Evolutionary conservation across 1,284 basidiomycete genomes (phyloP).

Genomic region (Ganoderma boninense): DNA sequence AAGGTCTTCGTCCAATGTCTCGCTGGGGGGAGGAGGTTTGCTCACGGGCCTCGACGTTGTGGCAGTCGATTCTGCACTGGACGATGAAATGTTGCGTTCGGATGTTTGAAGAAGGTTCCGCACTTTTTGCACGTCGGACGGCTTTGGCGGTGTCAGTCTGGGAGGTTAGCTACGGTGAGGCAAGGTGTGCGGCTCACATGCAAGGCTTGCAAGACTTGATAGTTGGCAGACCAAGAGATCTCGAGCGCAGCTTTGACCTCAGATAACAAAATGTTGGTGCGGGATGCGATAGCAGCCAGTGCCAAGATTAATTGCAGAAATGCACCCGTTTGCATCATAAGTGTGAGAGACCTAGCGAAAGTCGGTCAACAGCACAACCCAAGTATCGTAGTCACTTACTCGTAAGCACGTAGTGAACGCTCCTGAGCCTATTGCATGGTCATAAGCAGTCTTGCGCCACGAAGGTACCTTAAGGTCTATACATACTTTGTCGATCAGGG

Average conservation of each 20-base stretch:
- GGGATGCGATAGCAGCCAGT: conserved; percentile 66
- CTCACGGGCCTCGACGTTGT: background rate
- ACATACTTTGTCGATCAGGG: conserved; percentile 57
- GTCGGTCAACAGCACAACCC: conserved; percentile 15
- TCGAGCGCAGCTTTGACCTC: conserved; percentile 53
- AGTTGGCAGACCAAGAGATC: conserved; percentile 39
- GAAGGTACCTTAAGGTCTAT: background rate
- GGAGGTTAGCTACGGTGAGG: background rate
- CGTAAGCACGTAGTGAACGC: conserved; percentile 55
- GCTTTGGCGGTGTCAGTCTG: conserved; percentile 6
- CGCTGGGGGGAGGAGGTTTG: conserved; percentile 10
- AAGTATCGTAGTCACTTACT: conserved; percentile 45
- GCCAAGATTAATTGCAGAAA: conserved; percentile 73
- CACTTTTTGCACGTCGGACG: conserved; percentile 17
- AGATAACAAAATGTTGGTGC: conserved; percentile 56
- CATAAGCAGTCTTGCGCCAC: conserved; percentile 3
- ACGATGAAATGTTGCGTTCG: background rate
- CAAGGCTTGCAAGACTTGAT: conserved; percentile 38
- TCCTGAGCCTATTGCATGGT: conserved; percentile 53
- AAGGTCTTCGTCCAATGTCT: conserved; percentile 27
- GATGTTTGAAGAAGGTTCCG: conserved; percentile 6
- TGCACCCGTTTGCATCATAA: conserved; percentile 73
- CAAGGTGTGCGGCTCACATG: conserved; percentile 33
- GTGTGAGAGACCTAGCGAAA: conserved; percentile 59
- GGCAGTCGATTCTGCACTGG: background rate